Conservation (phyloP, 345 rosid species). For the Lenwebbia sp. region DNA sequence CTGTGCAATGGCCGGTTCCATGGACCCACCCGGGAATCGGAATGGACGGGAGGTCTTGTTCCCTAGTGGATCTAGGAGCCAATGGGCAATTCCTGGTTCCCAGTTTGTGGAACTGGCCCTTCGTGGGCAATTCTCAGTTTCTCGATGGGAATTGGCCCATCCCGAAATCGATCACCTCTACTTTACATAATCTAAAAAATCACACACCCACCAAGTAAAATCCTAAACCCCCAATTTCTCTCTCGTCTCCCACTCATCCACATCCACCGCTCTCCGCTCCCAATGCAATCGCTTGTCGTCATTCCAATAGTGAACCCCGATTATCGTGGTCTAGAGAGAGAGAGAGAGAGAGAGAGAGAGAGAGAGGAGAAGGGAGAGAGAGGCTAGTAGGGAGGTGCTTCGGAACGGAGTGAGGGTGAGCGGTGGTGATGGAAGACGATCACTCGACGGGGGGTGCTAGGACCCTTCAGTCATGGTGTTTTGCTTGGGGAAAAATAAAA, state of each 20-base stretch:
- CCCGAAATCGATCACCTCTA: no score
- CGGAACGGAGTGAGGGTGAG: not conserved
- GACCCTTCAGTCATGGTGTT: not conserved
- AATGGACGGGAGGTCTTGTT: no score
- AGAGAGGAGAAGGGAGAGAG: no score
- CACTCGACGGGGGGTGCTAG: not conserved
- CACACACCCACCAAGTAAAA: not conserved
- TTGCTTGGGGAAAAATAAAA: not conserved
- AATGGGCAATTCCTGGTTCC: no score
- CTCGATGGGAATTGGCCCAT: no score
- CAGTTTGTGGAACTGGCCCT: no score
- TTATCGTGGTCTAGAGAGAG: no score
- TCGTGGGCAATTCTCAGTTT: no score
- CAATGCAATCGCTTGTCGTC: not conserved
- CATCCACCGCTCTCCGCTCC: not conserved
- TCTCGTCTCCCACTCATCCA: not conserved
- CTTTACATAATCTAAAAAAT: not conserved
- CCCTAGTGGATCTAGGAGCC: no score
- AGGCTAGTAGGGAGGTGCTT: not conserved
- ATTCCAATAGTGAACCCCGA: not conserved
- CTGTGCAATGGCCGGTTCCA: no score
- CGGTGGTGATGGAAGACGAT: not conserved
- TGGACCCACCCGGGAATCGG: no score
- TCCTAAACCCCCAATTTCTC: not conserved
- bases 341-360: no score